Evolutionary conservation across 768 basidiomycete genomes (phyloP), one percentile per base, ranked within the genome.

Genomic region (Pleurotus djamor): DNA sequence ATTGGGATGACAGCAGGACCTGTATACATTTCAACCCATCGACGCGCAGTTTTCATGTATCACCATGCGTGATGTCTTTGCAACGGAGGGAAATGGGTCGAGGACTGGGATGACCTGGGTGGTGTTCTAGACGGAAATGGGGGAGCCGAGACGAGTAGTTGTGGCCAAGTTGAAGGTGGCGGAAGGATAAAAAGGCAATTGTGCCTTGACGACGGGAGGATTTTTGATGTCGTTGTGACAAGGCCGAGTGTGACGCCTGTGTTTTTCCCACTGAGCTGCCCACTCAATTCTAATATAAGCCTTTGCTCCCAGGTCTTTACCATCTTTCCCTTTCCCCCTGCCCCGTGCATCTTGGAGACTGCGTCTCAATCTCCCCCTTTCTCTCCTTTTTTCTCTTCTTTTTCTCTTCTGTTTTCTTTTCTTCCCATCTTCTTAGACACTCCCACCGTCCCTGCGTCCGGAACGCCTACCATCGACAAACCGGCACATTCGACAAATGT

Each of bases 401-500:
- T 66, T 66, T 68, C 33, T 51, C 48, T 62, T 54, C 41, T 49
- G 60, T 33, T 51, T 51, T 62, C 56, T 41, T 51, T 61, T 60
- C 33, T 32, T 17, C 47, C 59, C 61, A 60, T 62, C 63, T 62
- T 64, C 67, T 64, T 35, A 59, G 48, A 52, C 32, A 38, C 41
- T 16, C 9, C 37, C 35, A 62, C 56, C 58, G 59, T 37, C 52
- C 61, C 60, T 64, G 74, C 74, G 75, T 74, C 75, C 56, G 76
- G 75, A 70, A 75, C 74, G 75, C 71, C 59, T 16, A 33, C 61
- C 59, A 59, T 59, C 3, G 21, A 28, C 21, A 28, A 60, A 47
- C 54, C 63, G 59, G 52, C 48, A 59, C 59, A 59, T 60, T 64
- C 66, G 67, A 68, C 69, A 62, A 64, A 83, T 84, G 83, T 86